Percentiles rank a stretch among this genome's conserved stretches.
These are phyloP conservation scores for Camelina neglecta DNA, from an alignment of 345 rosid genomes.

Conservation along the genomic window DNA sequence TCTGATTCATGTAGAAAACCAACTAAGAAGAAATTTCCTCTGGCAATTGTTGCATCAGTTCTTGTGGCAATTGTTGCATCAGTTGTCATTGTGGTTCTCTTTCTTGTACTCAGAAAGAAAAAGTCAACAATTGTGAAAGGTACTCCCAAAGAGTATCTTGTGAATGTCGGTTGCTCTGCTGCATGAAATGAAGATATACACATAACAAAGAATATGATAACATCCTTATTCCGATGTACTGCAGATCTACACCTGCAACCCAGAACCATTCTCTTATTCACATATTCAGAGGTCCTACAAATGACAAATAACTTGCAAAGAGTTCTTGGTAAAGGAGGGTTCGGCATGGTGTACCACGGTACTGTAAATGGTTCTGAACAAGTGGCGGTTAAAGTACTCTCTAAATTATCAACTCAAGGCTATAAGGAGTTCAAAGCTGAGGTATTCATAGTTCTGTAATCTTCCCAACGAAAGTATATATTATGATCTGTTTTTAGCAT, in stretches of 20 bases:
- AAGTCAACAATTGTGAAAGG: background rate
- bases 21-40: no score
- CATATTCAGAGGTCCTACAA: slow-evolving; percentile 35
- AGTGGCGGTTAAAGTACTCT: slow-evolving; percentile 60
- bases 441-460: slow-evolving; percentile 30
- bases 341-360: slow-evolving; percentile 52
- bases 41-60: no score
- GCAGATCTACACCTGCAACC: background rate
- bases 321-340: slow-evolving; percentile 56
- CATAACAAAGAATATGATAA: background rate
- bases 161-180: background rate
- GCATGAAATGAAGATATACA: background rate
- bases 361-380: slow-evolving; percentile 37
- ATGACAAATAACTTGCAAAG: slow-evolving; percentile 50
- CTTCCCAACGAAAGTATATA: background rate
- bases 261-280: no score
- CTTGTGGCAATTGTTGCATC: no score
- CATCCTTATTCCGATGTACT: background rate
- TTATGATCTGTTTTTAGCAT: background rate
- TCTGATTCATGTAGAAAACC: no score
- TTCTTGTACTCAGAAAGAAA: no score
- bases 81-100: no score
- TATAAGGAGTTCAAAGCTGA: slow-evolving; percentile 51
- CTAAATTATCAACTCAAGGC: slow-evolving; percentile 49
- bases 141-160: background rate